Conservation (phyloP, 345 rosid species). For the Balakata baccata region DNA sequence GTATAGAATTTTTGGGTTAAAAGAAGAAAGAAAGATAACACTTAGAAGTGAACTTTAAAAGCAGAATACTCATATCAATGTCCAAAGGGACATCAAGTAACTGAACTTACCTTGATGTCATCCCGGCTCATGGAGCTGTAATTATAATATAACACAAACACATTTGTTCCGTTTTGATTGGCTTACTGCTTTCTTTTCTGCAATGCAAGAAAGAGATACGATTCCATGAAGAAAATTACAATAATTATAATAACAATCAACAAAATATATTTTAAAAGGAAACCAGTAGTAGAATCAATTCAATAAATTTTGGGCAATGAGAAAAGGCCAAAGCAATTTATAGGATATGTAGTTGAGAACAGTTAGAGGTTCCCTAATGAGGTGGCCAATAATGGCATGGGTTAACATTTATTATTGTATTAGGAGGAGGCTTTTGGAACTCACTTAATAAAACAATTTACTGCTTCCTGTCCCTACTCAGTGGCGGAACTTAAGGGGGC, state of each 20-base stretch:
- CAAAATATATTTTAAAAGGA: constrained; percentile 1
- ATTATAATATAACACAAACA: constrained; percentile 75
- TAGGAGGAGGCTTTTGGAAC: constrained; percentile 5
- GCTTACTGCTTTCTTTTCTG: constrained; percentile 68
- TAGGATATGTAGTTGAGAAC: constrained; percentile 11
- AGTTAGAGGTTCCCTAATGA: not conserved
- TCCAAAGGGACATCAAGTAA: not conserved
- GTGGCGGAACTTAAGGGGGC: no score
- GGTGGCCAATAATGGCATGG: constrained; percentile 9
- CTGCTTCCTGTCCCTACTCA: not conserved
- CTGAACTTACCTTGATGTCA: constrained; percentile 28
- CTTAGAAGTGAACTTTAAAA: constrained; percentile 1
- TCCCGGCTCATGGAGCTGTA: constrained; percentile 19
- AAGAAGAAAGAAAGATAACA: not conserved
- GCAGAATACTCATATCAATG: not conserved
- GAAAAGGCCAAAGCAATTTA: constrained; percentile 21
- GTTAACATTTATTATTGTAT: not conserved
- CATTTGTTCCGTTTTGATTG: constrained; percentile 73
- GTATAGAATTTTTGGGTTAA: not conserved
- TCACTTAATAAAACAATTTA: not conserved
- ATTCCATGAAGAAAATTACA: not conserved
- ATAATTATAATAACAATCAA: not conserved
- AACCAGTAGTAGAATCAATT: constrained; percentile 9
- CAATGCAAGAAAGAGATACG: constrained; percentile 25
- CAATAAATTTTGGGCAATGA: constrained; percentile 4